Base-by-base conservation (phyloP, 768 basidiomycete species). In the Panus rudis region DNA sequence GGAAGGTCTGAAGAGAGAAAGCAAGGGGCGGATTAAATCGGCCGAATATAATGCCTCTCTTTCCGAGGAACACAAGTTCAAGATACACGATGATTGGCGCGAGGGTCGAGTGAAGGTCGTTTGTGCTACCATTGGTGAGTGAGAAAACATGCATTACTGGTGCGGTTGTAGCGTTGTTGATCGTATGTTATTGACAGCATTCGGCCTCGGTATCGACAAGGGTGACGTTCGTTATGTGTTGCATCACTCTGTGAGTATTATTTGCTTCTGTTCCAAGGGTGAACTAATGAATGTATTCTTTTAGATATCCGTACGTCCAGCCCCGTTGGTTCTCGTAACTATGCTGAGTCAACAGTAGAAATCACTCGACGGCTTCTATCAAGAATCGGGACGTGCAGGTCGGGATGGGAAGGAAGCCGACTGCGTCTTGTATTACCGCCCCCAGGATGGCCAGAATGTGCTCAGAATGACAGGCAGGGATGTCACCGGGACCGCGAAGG, bases 371-470 rank as follows among this genome's bases (percentile, higher is more conserved):
- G 85, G 88, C 0, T 92, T 81, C 59, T 94, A 96, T 59, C 93
- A 97, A 65, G 93, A 98, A 58, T 87, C 88, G 4, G 94, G 94
- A 2, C 80, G 94, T 41, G 94, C 93, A 2, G 94, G 94, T 6
- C 75, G 94, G 37, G 93, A 97, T 54, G 92, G 93, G 7, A 71
- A 76, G 43, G 81, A 87, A 45, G 76, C 87, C 0, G 87, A 94
- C 53, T 97, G 94, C 56, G 63, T 96, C 1, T 63, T 96, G n/a
- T 96, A 80, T 60, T 91, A 86, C 60, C 79, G 87, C 6, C 76
- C 83, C 0, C 83, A 86, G 48, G 90, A 92, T 60, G 79, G 73
- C 4, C 68, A 70, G 3, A 71, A 78, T 5, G 62, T 90, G 21
- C 71, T 74, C 30, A 63, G 76, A 0, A 67, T 91, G 52, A 73